Evolutionary conservation across 768 basidiomycete genomes (phyloP).

Genomic region (Tricholoma sp.): DNA sequence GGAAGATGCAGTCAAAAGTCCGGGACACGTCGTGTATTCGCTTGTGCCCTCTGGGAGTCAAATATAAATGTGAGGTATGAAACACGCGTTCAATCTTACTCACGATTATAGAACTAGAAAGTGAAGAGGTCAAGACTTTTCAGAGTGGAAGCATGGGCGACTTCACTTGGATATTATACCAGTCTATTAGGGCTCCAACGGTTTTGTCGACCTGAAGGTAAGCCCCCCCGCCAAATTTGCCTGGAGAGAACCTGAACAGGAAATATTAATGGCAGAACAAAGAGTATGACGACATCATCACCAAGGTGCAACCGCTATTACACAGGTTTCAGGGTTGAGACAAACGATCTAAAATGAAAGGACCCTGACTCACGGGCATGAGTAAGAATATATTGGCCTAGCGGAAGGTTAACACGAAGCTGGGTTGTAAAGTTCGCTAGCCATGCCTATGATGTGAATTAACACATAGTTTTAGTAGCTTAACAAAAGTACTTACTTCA

Average conservation of each 20-base stretch:
- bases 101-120: slow-evolving; percentile 29
- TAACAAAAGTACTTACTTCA: slow-evolving; percentile 28
- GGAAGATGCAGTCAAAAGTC: slow-evolving; percentile 49
- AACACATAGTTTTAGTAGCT: not conserved
- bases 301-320: slow-evolving; percentile 45
- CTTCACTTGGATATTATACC: slow-evolving; percentile 49
- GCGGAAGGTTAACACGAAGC: slow-evolving; percentile 42
- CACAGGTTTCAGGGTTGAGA: not conserved
- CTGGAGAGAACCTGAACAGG: slow-evolving; percentile 33
- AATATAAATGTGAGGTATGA: not conserved
- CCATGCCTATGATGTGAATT: slow-evolving; percentile 31
- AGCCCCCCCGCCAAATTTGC: slow-evolving; percentile 38
- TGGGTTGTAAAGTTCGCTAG: slow-evolving; percentile 44
- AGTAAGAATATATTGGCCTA: slow-evolving; percentile 42
- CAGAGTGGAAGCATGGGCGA: not conserved
- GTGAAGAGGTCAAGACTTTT: not conserved
- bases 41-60: slow-evolving; percentile 35
- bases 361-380: slow-evolving; percentile 41
- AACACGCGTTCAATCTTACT: not conserved
- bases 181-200: slow-evolving; percentile 57
- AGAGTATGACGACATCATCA: slow-evolving; percentile 7
- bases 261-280: not conserved
- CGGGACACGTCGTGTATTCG: slow-evolving; percentile 50
- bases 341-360: not conserved
- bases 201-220: slow-evolving; percentile 46